Evolutionary conservation across 805 yeast species (phyloP).

Genomic region (Saccharomycopsis sp.): DNA sequence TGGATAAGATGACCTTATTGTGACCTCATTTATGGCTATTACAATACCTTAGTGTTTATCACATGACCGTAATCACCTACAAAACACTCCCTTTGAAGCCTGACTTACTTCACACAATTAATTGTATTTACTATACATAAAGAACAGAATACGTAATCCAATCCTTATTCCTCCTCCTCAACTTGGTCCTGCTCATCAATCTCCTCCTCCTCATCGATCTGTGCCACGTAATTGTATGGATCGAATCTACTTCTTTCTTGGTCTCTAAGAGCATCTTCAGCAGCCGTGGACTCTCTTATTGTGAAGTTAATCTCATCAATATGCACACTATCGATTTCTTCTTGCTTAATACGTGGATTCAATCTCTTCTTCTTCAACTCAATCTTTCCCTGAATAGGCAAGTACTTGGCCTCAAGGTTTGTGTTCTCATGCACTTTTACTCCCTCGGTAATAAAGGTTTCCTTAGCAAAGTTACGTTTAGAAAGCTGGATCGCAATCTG

Average conservation of each 20-base stretch:
- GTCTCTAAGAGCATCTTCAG: constrained; percentile 64
- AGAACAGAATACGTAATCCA: neutral
- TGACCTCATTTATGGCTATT: too few species aligned
- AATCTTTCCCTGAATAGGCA: constrained; percentile 70
- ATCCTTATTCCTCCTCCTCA: constrained; percentile 24
- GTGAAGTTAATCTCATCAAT: constrained; percentile 55
- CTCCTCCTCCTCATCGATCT: constrained; percentile 41
- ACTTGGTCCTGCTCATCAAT: constrained; percentile 31
- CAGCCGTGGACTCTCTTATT: constrained; percentile 66
- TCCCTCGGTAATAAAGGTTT: neutral
- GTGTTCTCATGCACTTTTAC: constrained; percentile 23
- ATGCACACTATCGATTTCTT: constrained; percentile 49
- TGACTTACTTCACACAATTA: too few species aligned
- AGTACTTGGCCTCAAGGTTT: constrained; percentile 59
- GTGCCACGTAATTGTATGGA: constrained; percentile 71
- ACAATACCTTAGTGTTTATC: too few species aligned
- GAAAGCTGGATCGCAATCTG: constrained; percentile 41
- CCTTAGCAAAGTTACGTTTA: constrained; percentile 55
- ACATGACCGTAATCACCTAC: too few species aligned
- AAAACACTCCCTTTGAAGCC: too few species aligned
- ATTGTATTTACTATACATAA: neutral
- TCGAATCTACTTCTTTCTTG: constrained; percentile 61
- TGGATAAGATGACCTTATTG: too few species aligned
- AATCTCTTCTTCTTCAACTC: constrained; percentile 84
- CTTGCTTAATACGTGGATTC: constrained; percentile 44